Conservation (phyloP, 1,284 basidiomycete species). For the Sanguinoderma infundibulare region DNA sequence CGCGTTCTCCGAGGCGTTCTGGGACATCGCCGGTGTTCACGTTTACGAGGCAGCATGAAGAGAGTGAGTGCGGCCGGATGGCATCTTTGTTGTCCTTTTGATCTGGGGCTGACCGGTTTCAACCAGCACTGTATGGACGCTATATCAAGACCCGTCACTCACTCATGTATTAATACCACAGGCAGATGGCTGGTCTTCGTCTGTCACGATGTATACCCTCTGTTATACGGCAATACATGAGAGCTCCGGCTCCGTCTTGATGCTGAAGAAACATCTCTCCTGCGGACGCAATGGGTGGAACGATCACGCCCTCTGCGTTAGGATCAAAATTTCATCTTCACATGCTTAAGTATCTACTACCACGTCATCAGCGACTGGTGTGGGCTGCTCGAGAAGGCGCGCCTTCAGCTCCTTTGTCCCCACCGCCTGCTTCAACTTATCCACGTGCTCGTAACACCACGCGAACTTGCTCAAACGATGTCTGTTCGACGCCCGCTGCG, state of each 20-base stretch:
- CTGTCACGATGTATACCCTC: not conserved
- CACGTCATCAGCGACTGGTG: not conserved
- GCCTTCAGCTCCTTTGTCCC: not conserved
- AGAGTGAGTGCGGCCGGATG: not conserved
- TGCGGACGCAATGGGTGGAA: not conserved
- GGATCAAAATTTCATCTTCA: not conserved
- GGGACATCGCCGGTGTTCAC: slow-evolving; percentile 43
- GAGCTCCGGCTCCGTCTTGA: slow-evolving; percentile 17
- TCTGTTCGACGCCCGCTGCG: not conserved
- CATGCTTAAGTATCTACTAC: not conserved
- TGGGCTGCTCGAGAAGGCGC: not conserved
- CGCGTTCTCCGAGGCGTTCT: slow-evolving; percentile 53
- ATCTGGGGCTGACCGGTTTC: not conserved
- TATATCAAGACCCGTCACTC: not conserved
- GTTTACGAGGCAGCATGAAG: slow-evolving; percentile 31
- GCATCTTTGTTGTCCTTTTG: not conserved
- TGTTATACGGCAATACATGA: slow-evolving; percentile 8
- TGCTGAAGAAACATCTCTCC: not conserved
- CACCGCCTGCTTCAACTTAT: not conserved
- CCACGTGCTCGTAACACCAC: not conserved
- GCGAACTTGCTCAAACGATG: not conserved
- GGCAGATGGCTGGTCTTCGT: slow-evolving; percentile 13
- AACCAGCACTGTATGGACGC: slow-evolving; percentile 22
- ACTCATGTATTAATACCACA: not conserved
- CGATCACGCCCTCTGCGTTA: not conserved